Evolutionary conservation across 495 filamentous ascomycete species (phyloP), one percentile per base, ranked within the genome.

Genomic region (Ramalina intermedia): DNA sequence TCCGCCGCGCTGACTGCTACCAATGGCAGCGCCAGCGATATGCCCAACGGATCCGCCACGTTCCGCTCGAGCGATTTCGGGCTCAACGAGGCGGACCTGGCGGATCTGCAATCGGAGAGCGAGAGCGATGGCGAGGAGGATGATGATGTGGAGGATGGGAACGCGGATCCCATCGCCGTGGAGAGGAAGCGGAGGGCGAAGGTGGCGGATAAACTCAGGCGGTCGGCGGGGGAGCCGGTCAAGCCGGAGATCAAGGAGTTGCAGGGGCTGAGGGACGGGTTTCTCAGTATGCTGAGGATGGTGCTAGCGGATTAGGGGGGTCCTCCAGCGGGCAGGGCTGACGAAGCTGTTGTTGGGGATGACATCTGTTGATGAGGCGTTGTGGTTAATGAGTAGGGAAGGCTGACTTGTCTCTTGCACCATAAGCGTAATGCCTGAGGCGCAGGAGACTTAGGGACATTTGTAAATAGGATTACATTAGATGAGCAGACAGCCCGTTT

Each of bases 51-150:
- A 17, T 66, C 64, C 46, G 59, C 72, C 9, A 71, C 66, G 18
- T 90, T 94, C 66, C 74, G 67, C 53, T 74, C 75, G 35, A 79
- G 73, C 49, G 89, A 96, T 62, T 98, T 98, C 65, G 93, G 93
- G 12, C 68, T 98, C 5, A 79, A 94, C 58, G 77, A 83, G 63
- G 81, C 52, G 23, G 46, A 46, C 35, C 18, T 55, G 23, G 41
- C 42, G 12, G 52, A 42, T 37, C 21, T 48, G 43, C 11, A 33
- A 27, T 55, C 48, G 14, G 48, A 51, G 2, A 40, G 27, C 29
- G 53, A 52, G 29, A 27, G 26, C 0, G 53, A 46, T n/a, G 50
- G 42, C 27, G 47, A 50, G 9, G 76, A 82, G 12, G 83, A 82
- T 26, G 81, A 88, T 53, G 72, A 80, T 8, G 76, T 81, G n/a